Conservation (phyloP, 2,329 filamentous ascomycete species). For the Pseudogymnoascus sp. region DNA sequence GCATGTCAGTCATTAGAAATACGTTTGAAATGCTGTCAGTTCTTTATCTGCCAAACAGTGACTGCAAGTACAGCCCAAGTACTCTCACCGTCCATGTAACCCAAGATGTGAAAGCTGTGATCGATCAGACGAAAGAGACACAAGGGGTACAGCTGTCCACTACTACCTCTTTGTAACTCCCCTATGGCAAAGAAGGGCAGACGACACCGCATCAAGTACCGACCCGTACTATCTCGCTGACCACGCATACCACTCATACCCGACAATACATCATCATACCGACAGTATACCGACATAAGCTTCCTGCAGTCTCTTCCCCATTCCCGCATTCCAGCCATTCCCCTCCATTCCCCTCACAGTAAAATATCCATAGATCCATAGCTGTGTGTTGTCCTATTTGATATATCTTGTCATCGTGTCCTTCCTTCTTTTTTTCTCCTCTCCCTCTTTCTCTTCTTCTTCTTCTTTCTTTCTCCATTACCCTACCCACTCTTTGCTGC, state of each 20-base stretch:
- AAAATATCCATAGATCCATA: background rate
- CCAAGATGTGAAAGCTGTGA: background rate
- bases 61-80: background rate
- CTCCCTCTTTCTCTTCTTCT: background rate
- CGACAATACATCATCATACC: constrained; percentile 2
- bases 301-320: background rate
- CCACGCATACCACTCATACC: background rate
- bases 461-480: background rate
- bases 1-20: background rate
- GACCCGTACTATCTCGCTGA: background rate
- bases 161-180: background rate
- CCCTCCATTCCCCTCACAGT: background rate
- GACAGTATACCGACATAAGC: constrained; percentile 2
- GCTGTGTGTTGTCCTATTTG: background rate
- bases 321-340: background rate
- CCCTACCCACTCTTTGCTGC: background rate
- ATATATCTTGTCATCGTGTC: background rate
- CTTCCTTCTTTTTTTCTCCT: background rate
- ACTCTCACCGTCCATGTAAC: background rate
- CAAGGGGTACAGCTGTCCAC: background rate
- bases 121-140: background rate
- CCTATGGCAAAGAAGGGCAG: background rate
- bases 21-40: background rate
- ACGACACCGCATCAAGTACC: background rate
- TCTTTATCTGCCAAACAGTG: background rate